phyloP scores from a whole-genome alignment of 306 rosid species.

The Quercus alba region DNA sequence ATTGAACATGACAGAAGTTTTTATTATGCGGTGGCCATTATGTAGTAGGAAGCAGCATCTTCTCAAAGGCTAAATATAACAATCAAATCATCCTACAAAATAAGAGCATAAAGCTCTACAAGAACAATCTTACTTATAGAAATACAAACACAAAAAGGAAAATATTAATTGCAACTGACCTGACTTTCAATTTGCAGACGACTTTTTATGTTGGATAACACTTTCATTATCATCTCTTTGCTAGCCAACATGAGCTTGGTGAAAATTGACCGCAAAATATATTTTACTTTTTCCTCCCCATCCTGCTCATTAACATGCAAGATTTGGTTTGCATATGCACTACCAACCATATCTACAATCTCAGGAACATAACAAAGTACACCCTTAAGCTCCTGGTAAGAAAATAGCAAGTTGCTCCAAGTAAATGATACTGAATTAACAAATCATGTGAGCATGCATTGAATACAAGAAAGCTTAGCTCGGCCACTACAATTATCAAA shows the following conservation, averaged over 20 bases:
- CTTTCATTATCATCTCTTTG: conserved; percentile 48
- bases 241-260: conserved; percentile 78
- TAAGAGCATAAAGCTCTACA: neutral
- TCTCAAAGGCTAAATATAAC: neutral
- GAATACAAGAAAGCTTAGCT: conserved; percentile 11
- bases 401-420: conserved; percentile 13
- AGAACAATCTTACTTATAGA: neutral
- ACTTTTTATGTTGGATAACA: conserved; percentile 48
- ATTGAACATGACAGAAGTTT: neutral
- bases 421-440: neutral
- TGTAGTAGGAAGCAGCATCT: neutral
- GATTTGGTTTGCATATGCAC: conserved; percentile 48
- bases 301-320: conserved; percentile 41
- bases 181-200: conserved; percentile 63
- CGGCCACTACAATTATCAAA: neutral
- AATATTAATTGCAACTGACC: conserved; percentile 38
- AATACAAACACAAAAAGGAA: neutral
- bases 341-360: conserved; percentile 63
- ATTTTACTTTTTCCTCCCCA: conserved; percentile 50
- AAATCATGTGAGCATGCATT: neutral
- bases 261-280: conserved; percentile 56
- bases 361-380: conserved; percentile 77
- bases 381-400: conserved; percentile 70
- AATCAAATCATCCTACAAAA: neutral
- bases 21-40: neutral